phyloP scores from a whole-genome alignment of 495 filamentous ascomycete genomes.

The Aspergillus sclerotiicarbonarius region DNA sequence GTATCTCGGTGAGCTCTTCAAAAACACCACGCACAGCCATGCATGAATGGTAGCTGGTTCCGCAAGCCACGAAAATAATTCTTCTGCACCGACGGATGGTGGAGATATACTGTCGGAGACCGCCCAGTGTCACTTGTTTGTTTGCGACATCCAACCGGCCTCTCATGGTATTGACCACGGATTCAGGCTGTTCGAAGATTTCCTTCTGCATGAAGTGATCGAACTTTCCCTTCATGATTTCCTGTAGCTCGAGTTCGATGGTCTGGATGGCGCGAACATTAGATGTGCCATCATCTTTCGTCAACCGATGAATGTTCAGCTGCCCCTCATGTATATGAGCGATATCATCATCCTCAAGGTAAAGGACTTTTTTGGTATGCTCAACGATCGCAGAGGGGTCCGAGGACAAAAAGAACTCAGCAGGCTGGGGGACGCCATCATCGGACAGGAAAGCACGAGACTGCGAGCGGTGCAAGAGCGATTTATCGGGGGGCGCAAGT shows the following conservation, averaged over 20 bases:
- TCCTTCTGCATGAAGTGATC: conserved; percentile 99
- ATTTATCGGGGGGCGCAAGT: conserved; percentile 90
- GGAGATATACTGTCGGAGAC: conserved; percentile 89
- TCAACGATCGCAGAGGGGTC: conserved; percentile 98
- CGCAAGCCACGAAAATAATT: conserved; percentile 97
- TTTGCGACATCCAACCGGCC: conserved; percentile 91
- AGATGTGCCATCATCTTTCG: conserved; percentile 92
- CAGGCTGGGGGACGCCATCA: conserved; percentile 94
- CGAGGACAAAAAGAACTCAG: conserved; percentile 97
- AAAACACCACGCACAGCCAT: conserved; percentile 98
- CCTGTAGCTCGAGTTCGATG: conserved; percentile 95
- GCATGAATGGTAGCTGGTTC: conserved; percentile 97
- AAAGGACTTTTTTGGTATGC: conserved; percentile 99
- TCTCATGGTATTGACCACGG: conserved; percentile 99
- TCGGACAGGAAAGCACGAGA: conserved; percentile 98
- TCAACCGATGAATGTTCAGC: conserved; percentile 96
- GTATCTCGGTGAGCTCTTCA: conserved; percentile 97
- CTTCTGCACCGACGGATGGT: conserved; percentile 95
- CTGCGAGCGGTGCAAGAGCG: conserved; percentile 93
- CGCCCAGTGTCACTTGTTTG: conserved; percentile 92
- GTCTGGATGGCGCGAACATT: conserved; percentile 98
- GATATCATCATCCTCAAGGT: conserved; percentile 98
- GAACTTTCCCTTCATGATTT: conserved; percentile 99
- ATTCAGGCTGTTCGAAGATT: conserved; percentile 99
- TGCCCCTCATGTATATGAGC: conserved; percentile 98